phyloP scores from a whole-genome alignment of 352 stramenopile species.

The Globisporangium echinulatum region DNA sequence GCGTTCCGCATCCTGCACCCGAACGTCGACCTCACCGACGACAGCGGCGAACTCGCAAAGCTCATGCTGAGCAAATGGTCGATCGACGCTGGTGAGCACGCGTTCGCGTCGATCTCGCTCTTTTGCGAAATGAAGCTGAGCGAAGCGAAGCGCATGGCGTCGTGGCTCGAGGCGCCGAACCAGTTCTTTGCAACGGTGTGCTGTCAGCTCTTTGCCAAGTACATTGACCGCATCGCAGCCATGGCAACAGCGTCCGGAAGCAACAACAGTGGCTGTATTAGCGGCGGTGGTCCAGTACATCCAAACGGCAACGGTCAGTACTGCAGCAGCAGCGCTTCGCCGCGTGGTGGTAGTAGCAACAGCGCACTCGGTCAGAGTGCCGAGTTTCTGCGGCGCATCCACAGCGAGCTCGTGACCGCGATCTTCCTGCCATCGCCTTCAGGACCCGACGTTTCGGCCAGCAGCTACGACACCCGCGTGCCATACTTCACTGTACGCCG shows the following conservation, averaged over 20 bases:
- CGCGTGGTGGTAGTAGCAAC: neutral
- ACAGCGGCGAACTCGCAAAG: slow-evolving; percentile 48
- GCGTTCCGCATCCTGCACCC: slow-evolving; percentile 58
- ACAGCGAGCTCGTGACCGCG: slow-evolving; percentile 38
- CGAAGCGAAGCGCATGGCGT: slow-evolving; percentile 69
- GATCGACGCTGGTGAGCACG: slow-evolving; percentile 37
- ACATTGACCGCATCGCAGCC: slow-evolving; percentile 25
- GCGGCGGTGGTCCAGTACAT: neutral
- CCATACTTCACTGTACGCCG: slow-evolving; percentile 53
- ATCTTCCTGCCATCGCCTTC: slow-evolving; percentile 36
- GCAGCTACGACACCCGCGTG: slow-evolving; percentile 29
- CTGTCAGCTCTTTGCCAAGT: slow-evolving; percentile 64
- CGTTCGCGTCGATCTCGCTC: slow-evolving; percentile 57
- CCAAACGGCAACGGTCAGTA: slow-evolving; percentile 5
- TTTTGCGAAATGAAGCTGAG: slow-evolving; percentile 80
- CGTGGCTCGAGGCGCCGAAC: slow-evolving; percentile 65
- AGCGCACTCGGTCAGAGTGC: slow-evolving; percentile 25
- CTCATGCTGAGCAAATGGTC: slow-evolving; percentile 70
- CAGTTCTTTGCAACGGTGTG: slow-evolving; percentile 69
- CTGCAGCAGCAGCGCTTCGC: slow-evolving; percentile 1
- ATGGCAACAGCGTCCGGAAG: slow-evolving; percentile 2
- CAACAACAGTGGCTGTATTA: slow-evolving; percentile 1
- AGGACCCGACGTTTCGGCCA: slow-evolving; percentile 2
- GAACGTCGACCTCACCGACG: slow-evolving; percentile 43
- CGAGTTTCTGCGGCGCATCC: slow-evolving; percentile 43